These are phyloP conservation scores for Raffaelea albimanens DNA, from an alignment of 2,329 filamentous ascomycete genomes.

Conservation along the genomic window DNA sequence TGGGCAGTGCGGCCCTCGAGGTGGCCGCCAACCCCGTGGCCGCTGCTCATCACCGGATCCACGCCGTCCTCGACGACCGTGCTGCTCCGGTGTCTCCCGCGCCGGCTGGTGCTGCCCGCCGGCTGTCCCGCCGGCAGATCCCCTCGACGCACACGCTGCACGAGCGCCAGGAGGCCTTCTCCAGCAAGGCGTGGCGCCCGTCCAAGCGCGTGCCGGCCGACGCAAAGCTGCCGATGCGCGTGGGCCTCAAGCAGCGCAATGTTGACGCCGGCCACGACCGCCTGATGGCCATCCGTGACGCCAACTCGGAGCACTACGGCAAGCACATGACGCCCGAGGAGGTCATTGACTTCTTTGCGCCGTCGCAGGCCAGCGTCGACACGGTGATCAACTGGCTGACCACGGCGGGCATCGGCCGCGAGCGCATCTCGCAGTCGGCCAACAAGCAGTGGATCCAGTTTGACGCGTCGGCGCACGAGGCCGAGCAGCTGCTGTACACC, in stretches of 20 bases:
- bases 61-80: background rate
- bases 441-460: conserved; percentile 20
- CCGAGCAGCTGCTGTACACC: conserved; percentile 16
- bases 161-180: conserved; percentile 20
- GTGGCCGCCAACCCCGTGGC: conserved; percentile 4
- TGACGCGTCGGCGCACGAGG: conserved; percentile 17
- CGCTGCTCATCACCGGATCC: background rate
- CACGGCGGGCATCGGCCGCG: conserved; percentile 19
- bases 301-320: conserved; percentile 21
- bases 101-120: background rate
- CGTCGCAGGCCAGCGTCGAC: conserved; percentile 20
- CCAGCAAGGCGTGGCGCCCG: conserved; percentile 17
- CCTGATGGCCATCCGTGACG: conserved; percentile 22
- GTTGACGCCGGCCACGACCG: conserved; percentile 19
- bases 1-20: conserved; percentile 3
- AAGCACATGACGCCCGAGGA: conserved; percentile 28
- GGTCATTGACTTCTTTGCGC: conserved; percentile 28
- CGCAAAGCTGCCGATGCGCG: conserved; percentile 15
- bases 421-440: conserved; percentile 12
- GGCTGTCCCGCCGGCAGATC: background rate
- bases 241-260: conserved; percentile 18
- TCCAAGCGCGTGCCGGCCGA: conserved; percentile 15
- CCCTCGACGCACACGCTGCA: conserved; percentile 20
- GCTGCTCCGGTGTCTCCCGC: background rate
- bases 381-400: conserved; percentile 23